Evolutionary conservation across 805 yeast species (phyloP).

Genomic region (Starmera dryadoides): DNA sequence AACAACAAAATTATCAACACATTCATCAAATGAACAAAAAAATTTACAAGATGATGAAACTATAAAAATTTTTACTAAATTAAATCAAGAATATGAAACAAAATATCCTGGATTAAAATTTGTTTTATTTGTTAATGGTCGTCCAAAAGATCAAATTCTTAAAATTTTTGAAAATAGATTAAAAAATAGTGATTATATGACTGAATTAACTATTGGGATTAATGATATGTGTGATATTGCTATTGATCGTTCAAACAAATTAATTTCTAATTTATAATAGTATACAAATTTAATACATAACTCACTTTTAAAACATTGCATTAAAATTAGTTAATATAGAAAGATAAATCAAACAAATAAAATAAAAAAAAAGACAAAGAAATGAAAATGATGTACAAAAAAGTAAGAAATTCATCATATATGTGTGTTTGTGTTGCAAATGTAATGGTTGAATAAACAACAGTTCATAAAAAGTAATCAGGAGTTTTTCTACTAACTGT

Average conservation of each 20-base stretch:
- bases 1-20: slow-evolving; percentile 42
- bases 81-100: slow-evolving; percentile 59
- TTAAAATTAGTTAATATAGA: too few relatives aligned
- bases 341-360: too few relatives aligned
- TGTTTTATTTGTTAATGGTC: slow-evolving; percentile 85
- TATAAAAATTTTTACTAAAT: slow-evolving; percentile 32
- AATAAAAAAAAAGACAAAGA: too few relatives aligned
- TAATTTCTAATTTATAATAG: slow-evolving; percentile 28
- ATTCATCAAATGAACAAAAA: slow-evolving; percentile 67
- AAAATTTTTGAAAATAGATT: slow-evolving; percentile 54
- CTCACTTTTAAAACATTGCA: too few relatives aligned
- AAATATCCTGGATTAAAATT: slow-evolving; percentile 67
- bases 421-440: too few relatives aligned
- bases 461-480: slow-evolving; percentile 77
- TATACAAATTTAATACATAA: too few relatives aligned
- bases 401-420: too few relatives aligned
- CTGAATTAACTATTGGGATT: slow-evolving; percentile 62
- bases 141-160: slow-evolving; percentile 61
- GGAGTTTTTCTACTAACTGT: slow-evolving; percentile 96
- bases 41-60: slow-evolving; percentile 51
- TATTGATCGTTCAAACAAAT: slow-evolving; percentile 58
- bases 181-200: slow-evolving; percentile 38
- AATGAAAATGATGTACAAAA: too few relatives aligned
- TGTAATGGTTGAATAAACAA: too few relatives aligned
- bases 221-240: slow-evolving; percentile 93